phyloP scores from a whole-genome alignment of 352 stramenopile species.

The Globisporangium iwayamae region DNA sequence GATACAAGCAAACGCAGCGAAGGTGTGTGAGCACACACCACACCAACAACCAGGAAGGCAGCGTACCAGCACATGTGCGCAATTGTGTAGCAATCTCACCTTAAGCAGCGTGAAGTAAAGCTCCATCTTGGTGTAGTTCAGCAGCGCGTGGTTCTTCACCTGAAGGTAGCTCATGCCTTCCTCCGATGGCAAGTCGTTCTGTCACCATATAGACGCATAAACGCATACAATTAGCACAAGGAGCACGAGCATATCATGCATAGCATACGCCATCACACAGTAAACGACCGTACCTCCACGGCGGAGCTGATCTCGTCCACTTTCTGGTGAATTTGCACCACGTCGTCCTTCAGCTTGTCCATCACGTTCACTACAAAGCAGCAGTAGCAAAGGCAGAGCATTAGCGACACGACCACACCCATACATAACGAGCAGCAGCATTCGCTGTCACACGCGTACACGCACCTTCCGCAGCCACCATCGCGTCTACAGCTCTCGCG shows the following conservation, averaged over 20 bases:
- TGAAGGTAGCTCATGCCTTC: slow-evolving; percentile 77
- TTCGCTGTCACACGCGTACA: neutral
- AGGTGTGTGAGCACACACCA: neutral
- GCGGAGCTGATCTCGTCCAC: slow-evolving; percentile 36
- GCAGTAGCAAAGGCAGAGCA: neutral
- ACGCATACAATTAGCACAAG: neutral
- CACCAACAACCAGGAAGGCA: neutral
- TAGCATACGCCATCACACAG: no score
- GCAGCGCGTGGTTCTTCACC: slow-evolving; percentile 85
- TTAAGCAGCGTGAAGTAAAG: slow-evolving; percentile 85
- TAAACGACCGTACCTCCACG: slow-evolving; percentile 33
- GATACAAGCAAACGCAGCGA: neutral
- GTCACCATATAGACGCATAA: slow-evolving; percentile 1
- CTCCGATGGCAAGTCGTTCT: slow-evolving; percentile 61
- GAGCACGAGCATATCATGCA: no score
- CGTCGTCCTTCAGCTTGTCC: slow-evolving; percentile 51
- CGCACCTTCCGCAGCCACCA: slow-evolving; percentile 37
- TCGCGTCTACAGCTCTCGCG: slow-evolving; percentile 10
- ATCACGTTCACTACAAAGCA: slow-evolving; percentile 39
- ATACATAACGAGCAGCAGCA: neutral
- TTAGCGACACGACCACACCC: neutral
- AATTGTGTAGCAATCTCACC: slow-evolving; percentile 17
- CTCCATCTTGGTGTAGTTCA: slow-evolving; percentile 86
- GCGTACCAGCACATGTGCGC: neutral
- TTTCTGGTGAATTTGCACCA: slow-evolving; percentile 54